Conservation (phyloP, 495 filamentous ascomycete genomes). For the Beverwykella pulmonaria region DNA sequence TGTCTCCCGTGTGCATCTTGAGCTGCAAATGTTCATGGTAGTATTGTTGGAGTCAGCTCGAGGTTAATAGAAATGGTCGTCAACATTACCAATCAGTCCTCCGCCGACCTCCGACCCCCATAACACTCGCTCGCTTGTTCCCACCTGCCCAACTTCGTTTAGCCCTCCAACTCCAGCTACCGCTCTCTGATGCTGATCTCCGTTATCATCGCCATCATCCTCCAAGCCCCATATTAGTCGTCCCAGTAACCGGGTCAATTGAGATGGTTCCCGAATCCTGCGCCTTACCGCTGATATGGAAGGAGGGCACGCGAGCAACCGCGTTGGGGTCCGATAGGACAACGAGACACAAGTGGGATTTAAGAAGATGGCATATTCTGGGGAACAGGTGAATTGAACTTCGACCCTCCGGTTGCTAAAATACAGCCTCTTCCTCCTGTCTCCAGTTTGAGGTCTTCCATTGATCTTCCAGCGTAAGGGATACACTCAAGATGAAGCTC, state of each 20-base stretch:
- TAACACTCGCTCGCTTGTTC: neutral
- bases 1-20: neutral
- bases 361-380: too few species aligned
- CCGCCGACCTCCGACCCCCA: constrained; percentile 8
- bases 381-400: too few species aligned
- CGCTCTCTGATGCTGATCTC: neutral
- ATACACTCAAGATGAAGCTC: neutral
- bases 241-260: neutral
- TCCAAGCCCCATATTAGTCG: neutral
- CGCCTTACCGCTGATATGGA: too few species aligned
- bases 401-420: too few species aligned
- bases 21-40: too few species aligned
- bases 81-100: neutral
- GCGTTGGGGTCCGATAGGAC: too few species aligned
- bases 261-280: neutral
- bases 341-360: too few species aligned
- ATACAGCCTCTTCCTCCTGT: neutral
- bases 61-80: neutral
- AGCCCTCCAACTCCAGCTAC: neutral
- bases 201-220: neutral
- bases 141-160: constrained; percentile 1
- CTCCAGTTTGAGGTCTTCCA: neutral
- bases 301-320: neutral
- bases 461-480: neutral
- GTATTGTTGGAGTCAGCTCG: neutral